Percentiles rank a stretch among this genome's conserved stretches.
These are phyloP conservation scores for Auriculariales sp. DNA, from an alignment of 768 basidiomycete genomes.

Conservation along the genomic window DNA sequence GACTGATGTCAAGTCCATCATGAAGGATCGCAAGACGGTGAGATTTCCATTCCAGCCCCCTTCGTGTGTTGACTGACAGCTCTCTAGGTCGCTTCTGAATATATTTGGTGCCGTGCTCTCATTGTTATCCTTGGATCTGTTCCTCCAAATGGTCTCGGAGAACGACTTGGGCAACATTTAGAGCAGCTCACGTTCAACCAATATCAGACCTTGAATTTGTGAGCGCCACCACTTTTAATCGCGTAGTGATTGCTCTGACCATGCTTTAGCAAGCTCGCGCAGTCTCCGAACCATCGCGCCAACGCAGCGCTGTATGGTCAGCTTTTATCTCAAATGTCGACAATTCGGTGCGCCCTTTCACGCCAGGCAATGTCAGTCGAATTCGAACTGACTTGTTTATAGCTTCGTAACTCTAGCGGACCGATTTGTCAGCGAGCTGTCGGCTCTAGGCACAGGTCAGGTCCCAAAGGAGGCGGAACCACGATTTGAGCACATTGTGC, in stretches of 20 bases:
- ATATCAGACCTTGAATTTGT: constrained; percentile 52
- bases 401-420: constrained; percentile 91
- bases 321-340: constrained; percentile 72
- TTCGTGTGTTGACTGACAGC: background rate
- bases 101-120: constrained; percentile 80
- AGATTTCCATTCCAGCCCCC: constrained; percentile 5
- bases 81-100: constrained; percentile 55
- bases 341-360: constrained; percentile 43
- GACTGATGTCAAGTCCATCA: constrained; percentile 32
- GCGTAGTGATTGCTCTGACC: constrained; percentile 8
- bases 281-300: constrained; percentile 61
- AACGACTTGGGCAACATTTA: constrained; percentile 61
- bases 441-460: constrained; percentile 57
- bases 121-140: constrained; percentile 61
- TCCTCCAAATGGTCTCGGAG: constrained; percentile 64
- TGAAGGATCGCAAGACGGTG: constrained; percentile 53
- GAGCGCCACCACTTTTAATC: background rate
- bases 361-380: background rate
- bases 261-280: constrained; percentile 29
- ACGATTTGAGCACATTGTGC: constrained; percentile 73
- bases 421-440: constrained; percentile 69
- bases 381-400: background rate
- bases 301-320: constrained; percentile 76
- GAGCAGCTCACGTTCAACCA: constrained; percentile 85
- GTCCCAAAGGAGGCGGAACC: constrained; percentile 69